These are phyloP conservation scores for Penicillium glabrum DNA, from an alignment of 2,329 filamentous ascomycete species.

Conservation along the genomic window DNA sequence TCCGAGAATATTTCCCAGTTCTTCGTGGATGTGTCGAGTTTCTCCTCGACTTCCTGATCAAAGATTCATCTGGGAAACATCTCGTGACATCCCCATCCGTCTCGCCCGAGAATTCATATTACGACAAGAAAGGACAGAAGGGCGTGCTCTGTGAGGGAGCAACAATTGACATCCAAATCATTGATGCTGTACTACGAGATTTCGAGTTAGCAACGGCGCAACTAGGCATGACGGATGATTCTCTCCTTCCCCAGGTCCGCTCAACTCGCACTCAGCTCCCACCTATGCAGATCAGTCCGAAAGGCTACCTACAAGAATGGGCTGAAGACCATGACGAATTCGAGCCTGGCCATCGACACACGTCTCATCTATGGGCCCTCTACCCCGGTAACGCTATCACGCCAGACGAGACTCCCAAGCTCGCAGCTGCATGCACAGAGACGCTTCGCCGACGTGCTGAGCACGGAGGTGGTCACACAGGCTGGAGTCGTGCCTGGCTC, in stretches of 20 bases:
- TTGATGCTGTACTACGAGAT: conserved; percentile 40
- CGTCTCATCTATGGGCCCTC: conserved; percentile 53
- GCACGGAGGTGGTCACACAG: conserved; percentile 51
- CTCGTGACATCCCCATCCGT: conserved; percentile 28
- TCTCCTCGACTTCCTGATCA: conserved; percentile 29
- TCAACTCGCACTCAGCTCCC: conserved; percentile 16
- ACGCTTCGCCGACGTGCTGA: conserved; percentile 28
- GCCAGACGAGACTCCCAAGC: conserved; percentile 30
- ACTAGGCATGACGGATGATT: conserved; percentile 7
- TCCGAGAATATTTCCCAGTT: conserved; percentile 23
- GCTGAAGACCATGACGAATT: conserved; percentile 36
- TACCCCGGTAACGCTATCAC: conserved; percentile 48
- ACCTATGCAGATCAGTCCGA: conserved; percentile 22
- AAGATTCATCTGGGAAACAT: conserved; percentile 22
- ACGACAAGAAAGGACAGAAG: conserved; percentile 20
- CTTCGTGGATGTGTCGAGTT: conserved; percentile 32
- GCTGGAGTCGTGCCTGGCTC: conserved; percentile 55
- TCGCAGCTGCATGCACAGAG: conserved; percentile 31
- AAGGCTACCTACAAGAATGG: conserved; percentile 35
- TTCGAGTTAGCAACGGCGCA: conserved; percentile 17
- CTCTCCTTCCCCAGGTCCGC: conserved; percentile 16
- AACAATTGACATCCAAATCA: conserved; percentile 50
- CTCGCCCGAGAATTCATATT: conserved; percentile 33
- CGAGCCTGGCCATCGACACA: conserved; percentile 53
- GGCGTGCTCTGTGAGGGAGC: conserved; percentile 41